Conservation (phyloP, 441 rosid species). For the Kokia cookei region DNA sequence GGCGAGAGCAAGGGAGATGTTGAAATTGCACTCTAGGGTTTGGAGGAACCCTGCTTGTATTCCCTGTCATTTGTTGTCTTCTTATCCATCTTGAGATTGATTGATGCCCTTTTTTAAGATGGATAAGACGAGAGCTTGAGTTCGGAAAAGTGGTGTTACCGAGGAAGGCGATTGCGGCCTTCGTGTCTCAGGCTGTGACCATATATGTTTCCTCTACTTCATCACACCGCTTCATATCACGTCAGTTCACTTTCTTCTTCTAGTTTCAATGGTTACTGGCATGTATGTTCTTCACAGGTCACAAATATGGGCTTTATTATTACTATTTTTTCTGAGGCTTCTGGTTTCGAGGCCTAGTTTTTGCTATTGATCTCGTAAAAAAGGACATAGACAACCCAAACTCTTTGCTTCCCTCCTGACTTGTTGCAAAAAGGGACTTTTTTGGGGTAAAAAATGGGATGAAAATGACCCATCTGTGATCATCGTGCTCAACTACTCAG, state of each 20-base stretch:
- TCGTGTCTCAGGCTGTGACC: conserved; percentile 67
- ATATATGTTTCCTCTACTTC: conserved; percentile 25
- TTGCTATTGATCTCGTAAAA: not conserved
- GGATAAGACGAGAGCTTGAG: not conserved
- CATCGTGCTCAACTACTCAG: no score
- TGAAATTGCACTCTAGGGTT: conserved; percentile 38
- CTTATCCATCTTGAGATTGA: conserved; percentile 27
- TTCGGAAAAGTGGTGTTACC: conserved; percentile 27
- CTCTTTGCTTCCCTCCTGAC: no score
- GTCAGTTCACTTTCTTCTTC: not conserved
- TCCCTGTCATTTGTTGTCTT: conserved; percentile 32
- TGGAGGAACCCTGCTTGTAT: conserved; percentile 46
- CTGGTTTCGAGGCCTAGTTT: not conserved
- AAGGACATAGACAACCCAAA: not conserved
- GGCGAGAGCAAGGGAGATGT: conserved; percentile 40
- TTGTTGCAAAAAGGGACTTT: no score
- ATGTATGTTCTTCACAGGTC: not conserved
- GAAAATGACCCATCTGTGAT: no score
- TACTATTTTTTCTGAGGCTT: not conserved
- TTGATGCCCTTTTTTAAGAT: not conserved
- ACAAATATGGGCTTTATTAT: not conserved
- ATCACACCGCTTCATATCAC: conserved; percentile 28
- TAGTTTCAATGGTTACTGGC: not conserved
- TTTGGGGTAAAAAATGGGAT: no score
- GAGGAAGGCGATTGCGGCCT: conserved; percentile 59